Evolutionary conservation across 2,329 filamentous ascomycete genomes (phyloP), one percentile per base, ranked within the genome.

Genomic region (Neofusicoccum kwambonambiense): DNA sequence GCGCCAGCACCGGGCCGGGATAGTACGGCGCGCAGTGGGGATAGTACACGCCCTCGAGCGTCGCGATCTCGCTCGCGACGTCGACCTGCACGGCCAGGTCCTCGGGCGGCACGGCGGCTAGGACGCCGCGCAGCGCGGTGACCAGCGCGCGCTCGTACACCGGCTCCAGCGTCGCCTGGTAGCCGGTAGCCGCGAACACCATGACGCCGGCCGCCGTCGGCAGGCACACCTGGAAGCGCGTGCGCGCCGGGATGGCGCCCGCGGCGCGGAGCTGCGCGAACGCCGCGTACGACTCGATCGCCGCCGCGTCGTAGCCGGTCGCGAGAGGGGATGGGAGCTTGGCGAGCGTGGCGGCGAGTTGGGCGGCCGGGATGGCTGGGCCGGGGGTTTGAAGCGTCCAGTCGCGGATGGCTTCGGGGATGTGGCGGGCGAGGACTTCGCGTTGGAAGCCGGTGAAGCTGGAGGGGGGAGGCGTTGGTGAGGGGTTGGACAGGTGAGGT

Each of bases 21-120:
- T 75, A 81, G 70, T 74, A 80, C 13, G 75, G 73, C 64, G 70
- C 65, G 6, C 11, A 47, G 41, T 61, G 57, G 44, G 44, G 45
- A 51, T 67, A 70, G 51, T 66, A 68, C 17, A 68, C 62, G 12
- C 39, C 57, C 35, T 66, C 71, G 65, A 76, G 72, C 49, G 71
- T 69, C 15, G 72, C 74, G 9, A 75, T 74, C 54, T 78, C 76
- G 34, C 68, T 64, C 3, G 75, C 72, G 3, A 76, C 56, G 63
- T 78, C 76, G 37, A 75, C 69, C 65, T 78, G 75, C 2, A 78
- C 73, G 2, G 74, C 69, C 22, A 78, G 68, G 12, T 78, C 72
- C 5, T 69, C 62, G 34, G 71, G 69, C 13, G 74, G 75, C n/a
- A 78, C 75, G 12, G 47, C 42, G 19, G 71, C 71, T 62, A 75